Conservation (phyloP, 2,329 filamentous ascomycete species). For the Truncatella angustata region DNA sequence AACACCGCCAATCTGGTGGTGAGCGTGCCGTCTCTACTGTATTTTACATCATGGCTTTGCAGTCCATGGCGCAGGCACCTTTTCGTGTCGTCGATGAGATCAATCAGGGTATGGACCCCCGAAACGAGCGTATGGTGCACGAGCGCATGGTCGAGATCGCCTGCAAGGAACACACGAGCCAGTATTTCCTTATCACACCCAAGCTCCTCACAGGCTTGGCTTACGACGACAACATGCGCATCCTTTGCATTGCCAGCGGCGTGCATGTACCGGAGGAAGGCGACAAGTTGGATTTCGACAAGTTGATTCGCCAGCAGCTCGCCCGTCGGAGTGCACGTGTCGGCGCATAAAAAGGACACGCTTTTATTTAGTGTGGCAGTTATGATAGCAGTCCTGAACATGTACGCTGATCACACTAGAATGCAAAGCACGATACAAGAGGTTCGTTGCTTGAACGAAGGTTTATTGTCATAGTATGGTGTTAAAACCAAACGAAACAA, state of each 20-base stretch:
- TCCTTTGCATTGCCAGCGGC: constrained; percentile 90
- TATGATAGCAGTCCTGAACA: too few relatives aligned
- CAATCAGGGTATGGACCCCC: constrained; percentile 98
- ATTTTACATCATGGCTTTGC: constrained; percentile 98
- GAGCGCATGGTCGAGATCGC: constrained; percentile 98
- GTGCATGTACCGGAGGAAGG: constrained; percentile 64
- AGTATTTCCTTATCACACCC: constrained; percentile 97
- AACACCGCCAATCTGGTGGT: constrained; percentile 92
- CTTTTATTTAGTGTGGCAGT: too few relatives aligned
- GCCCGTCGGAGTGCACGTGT: constrained; percentile 15
- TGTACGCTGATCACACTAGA: too few relatives aligned
- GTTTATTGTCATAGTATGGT: too few relatives aligned
- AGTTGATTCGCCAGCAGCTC: constrained; percentile 42
- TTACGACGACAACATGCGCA: constrained; percentile 88
- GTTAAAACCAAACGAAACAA: too few relatives aligned
- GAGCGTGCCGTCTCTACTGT: constrained; percentile 96
- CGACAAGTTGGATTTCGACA: constrained; percentile 47
- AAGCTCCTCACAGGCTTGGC: constrained; percentile 84
- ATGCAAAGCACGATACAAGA: too few relatives aligned
- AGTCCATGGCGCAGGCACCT: constrained; percentile 87
- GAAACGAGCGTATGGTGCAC: constrained; percentile 97
- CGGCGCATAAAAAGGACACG: background rate
- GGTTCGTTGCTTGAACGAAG: too few relatives aligned
- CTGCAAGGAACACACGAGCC: constrained; percentile 74
- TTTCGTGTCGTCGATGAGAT: constrained; percentile 99